Conservation (phyloP, 2,329 filamentous ascomycete genomes). For the Phaeosphaeriaceae sp. region DNA sequence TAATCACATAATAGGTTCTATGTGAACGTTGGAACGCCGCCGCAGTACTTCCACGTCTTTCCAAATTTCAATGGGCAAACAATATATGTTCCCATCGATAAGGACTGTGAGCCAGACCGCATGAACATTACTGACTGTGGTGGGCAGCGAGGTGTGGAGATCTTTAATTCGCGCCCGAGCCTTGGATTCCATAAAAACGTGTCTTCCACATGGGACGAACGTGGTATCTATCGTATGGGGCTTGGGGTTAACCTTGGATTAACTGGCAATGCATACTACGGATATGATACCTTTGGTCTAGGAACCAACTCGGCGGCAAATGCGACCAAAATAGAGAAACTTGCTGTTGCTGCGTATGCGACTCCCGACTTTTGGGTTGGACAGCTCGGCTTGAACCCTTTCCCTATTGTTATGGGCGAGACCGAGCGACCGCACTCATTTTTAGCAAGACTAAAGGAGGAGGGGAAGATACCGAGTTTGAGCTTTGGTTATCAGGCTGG, state of each 20-base stretch:
- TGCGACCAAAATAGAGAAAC: slow-evolving; percentile 20
- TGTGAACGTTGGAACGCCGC: slow-evolving; percentile 34
- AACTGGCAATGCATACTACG: slow-evolving; percentile 67
- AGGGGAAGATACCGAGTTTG: slow-evolving; percentile 67
- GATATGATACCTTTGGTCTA: slow-evolving; percentile 54
- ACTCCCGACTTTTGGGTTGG: slow-evolving; percentile 50
- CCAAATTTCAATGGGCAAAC: slow-evolving; percentile 24
- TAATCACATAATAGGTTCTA: slow-evolving; percentile 20
- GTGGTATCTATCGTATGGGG: slow-evolving; percentile 65
- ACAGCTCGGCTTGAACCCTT: slow-evolving; percentile 50
- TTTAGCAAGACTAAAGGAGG: slow-evolving; percentile 56
- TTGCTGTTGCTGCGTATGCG: slow-evolving; percentile 40
- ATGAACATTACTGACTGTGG: slow-evolving; percentile 48
- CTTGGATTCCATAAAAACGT: slow-evolving; percentile 15
- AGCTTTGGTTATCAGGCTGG: slow-evolving; percentile 77
- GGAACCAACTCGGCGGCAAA: slow-evolving; percentile 37
- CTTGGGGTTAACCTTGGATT: slow-evolving; percentile 61
- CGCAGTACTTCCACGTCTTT: slow-evolving; percentile 32
- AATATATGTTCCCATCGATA: slow-evolving; percentile 45
- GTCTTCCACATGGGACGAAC: slow-evolving; percentile 56
- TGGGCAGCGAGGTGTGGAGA: slow-evolving; percentile 11
- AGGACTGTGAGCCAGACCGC: slow-evolving; percentile 49
- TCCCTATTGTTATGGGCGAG: slow-evolving; percentile 56
- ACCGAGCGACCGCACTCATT: slow-evolving; percentile 62
- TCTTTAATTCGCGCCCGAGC: slow-evolving; percentile 2